Base-by-base conservation (phyloP, 805 yeast genomes). In the Myxozyma sirexii region DNA sequence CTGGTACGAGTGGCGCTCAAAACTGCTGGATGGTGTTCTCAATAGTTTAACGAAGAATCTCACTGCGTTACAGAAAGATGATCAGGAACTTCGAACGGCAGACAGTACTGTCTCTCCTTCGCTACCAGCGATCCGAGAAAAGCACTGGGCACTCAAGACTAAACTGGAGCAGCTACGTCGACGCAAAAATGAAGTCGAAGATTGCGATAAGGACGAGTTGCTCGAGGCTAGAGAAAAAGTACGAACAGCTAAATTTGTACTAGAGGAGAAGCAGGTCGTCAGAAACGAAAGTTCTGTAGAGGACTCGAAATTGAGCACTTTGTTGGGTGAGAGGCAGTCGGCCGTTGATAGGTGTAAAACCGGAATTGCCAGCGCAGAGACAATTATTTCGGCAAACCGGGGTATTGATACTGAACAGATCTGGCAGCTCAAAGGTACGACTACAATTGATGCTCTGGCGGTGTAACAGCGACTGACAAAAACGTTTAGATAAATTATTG, bases 1-100 rank as follows among this genome's bases (percentile, higher is more conserved):
- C 0, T 85, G 89, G 88, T 82, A 81, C 64, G 80, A 79, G 51
- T 85, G 90, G 90, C 73, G 88, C 60, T 69, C 75, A 12, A 82
- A 82, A 61, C 77, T 84, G 48, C 68, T 81, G 4, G 73, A 75
- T 24, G 84, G 82, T 42, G 73, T 84, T 15, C 67, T 79, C 33
- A 70, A 65, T n/a, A 72, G 64, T 6, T 50, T 70, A 35, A 60
- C 60, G 6, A 54, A 59, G 41, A 68, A 71, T 39, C 48, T 64
- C 13, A 39, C 62, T 3, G 21, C 58, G 10, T 60, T 71, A 10
- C 45, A 59, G 26, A 56, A 53, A 1, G 72, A 70, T 46, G 38
- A 56, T 26, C 60, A 55, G n/a, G 49, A 57, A 27, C 49, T 63
- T 23, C 31, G 47, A 10, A 65, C 58, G n/a, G 55, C 57, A 26